Evolutionary conservation across 305 asterid genomes (phyloP).

Genomic region (Euphrasia arctica): DNA sequence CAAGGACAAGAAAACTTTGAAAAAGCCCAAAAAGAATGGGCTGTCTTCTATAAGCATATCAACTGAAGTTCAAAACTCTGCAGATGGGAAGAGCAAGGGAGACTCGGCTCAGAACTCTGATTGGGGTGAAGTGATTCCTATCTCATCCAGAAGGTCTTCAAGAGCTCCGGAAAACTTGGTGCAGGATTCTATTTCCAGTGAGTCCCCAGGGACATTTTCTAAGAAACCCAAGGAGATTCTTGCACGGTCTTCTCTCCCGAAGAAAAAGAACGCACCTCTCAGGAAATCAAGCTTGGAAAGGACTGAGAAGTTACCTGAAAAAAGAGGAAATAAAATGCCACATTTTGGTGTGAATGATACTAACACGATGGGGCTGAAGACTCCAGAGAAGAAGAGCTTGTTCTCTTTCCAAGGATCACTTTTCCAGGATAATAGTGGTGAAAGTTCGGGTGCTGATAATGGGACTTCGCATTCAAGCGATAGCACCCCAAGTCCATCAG

Average conservation of each 20-base stretch:
- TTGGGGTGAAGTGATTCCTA: no score
- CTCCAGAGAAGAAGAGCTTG: conserved; percentile 40
- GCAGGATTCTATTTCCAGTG: conserved; percentile 27
- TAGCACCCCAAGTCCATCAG: conserved; percentile 44
- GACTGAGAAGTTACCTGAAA: conserved; percentile 29
- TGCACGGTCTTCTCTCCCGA: conserved; percentile 26
- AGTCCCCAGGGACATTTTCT: conserved; percentile 27
- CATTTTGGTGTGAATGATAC: conserved; percentile 29
- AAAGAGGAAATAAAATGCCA: conserved; percentile 26
- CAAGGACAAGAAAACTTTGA: conserved; percentile 28
- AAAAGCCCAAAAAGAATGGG: conserved; percentile 27
- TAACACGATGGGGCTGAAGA: conserved; percentile 28
- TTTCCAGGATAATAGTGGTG: conserved; percentile 44
- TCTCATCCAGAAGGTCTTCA: conserved; percentile 18
- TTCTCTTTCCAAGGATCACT: conserved; percentile 37
- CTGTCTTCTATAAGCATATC: conserved; percentile 32
- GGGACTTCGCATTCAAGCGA: conserved; percentile 39
- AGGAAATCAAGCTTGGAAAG: conserved; percentile 36
- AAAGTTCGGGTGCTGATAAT: conserved; percentile 56
- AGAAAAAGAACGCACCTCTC: conserved; percentile 32
- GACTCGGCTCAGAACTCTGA: conserved; percentile 27
- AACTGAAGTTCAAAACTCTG: conserved; percentile 31
- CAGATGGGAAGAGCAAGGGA: conserved; percentile 24
- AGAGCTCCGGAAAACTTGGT: conserved; percentile 26
- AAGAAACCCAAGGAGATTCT: conserved; percentile 28